Evolutionary conservation across 129 eudicot genomes (phyloP).

Genomic region (Lactuca saligna): DNA sequence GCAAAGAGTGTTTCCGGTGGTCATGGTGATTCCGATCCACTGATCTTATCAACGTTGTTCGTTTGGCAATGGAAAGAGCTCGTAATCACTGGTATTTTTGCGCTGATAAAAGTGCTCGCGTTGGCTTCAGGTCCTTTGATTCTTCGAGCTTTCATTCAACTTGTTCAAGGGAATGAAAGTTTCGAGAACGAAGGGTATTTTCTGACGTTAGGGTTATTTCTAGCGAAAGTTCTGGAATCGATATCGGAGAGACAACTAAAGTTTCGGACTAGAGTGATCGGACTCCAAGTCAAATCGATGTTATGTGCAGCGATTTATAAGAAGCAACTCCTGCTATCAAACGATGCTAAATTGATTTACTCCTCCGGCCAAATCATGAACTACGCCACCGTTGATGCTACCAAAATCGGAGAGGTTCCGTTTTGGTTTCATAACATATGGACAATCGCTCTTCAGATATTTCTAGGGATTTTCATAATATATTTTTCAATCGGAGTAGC

Average conservation of each 20-base stretch:
- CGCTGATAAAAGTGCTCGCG: conserved; percentile 49
- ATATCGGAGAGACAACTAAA: conserved; percentile 55
- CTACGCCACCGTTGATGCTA: conserved; percentile 53
- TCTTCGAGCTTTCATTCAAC: conserved; percentile 50
- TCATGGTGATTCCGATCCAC: conserved; percentile 16
- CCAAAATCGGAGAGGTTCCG: conserved; percentile 55
- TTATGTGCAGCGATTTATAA: conserved; percentile 51
- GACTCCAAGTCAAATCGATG: conserved; percentile 26
- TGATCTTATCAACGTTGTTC: conserved; percentile 38
- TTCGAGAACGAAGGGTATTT: conserved; percentile 54
- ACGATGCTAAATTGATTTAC: conserved; percentile 38
- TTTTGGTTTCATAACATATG: conserved; percentile 20
- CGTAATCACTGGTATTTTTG: conserved; percentile 47
- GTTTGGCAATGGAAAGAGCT: conserved; percentile 49
- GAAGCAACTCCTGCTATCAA: conserved; percentile 55
- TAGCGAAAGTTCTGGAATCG: conserved; percentile 57
- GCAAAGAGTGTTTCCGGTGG: background rate
- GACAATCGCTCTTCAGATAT: conserved; percentile 49
- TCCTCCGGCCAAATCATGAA: conserved; percentile 62
- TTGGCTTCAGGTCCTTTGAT: conserved; percentile 55
- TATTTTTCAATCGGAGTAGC: conserved; percentile 51
- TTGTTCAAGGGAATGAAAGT: conserved; percentile 46
- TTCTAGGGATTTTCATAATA: conserved; percentile 41
- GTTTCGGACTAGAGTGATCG: conserved; percentile 43
- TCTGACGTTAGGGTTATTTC: conserved; percentile 36